Evolutionary conservation across 2,329 filamentous ascomycete species (phyloP), one percentile per base, ranked within the genome.

Genomic region (Trichoderma brevicompactum): DNA sequence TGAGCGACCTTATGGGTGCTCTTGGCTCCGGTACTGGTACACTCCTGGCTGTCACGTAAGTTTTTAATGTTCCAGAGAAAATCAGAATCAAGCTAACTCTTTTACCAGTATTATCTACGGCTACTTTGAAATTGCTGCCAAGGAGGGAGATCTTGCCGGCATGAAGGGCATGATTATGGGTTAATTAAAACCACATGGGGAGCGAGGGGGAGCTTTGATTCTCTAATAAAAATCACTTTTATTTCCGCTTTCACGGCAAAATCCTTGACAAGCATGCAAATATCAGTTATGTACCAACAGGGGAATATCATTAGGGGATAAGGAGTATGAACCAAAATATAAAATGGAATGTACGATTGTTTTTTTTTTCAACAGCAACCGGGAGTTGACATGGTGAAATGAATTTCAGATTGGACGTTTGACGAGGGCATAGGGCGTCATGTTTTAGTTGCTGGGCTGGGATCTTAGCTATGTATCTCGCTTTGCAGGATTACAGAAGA

Each of bases 111-210:
- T 99, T 78, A 99, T 99, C 80, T 99, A 99, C 80, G 92, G 94
- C 70, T 99, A 99, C 84, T 99, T 99, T 75, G 95, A 99, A 80
- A 99, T 99, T 75, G 95, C 95, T 28, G 96, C 96, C 74, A 97
- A 97, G 83, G 95, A 99, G 81, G 95, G 95, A 74, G 95, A 99
- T 78, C 89, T 98, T 80, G 86, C 89, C 68, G 92, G 92, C 71
- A 88, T 89, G 86, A 89, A 89, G 79, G 87, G 87, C 65, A 89
- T 89, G 86, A 84, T 89, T 69, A 89, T 89, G 87, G 87, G 87
- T 73, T 89, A 85, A 83, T 60, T 49, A 44, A 44, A 44, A 19
- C 41, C 36, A 36, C 28, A 12, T 64, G 36, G n/a, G 32, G 7
- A 28, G 43, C 6, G n/a, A 15, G 19, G 23, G 32, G 13, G 17